A percentile compares a stretch with the other conserved stretches of the same genome.
phyloP scores from a whole-genome alignment of 2,329 filamentous ascomycete species.

The Colletotrichum limetticola region DNA sequence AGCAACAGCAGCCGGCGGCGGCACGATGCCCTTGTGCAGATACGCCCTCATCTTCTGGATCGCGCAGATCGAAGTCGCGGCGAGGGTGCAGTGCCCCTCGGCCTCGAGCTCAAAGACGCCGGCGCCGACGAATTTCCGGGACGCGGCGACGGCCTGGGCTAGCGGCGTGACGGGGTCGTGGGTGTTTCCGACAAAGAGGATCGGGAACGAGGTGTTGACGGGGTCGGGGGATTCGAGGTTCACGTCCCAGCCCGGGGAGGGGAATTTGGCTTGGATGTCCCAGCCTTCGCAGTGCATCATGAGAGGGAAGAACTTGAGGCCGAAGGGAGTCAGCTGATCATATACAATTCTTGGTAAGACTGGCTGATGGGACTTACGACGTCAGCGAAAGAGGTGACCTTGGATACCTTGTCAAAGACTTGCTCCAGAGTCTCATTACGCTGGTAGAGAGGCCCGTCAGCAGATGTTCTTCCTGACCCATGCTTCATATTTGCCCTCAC shows the following conservation, averaged over 20 bases:
- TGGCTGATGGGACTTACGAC: slow-evolving; percentile 41
- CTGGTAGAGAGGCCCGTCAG: slow-evolving; percentile 29
- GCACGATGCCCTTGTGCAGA: slow-evolving; percentile 47
- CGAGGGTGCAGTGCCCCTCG: slow-evolving; percentile 48
- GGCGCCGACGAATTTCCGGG: slow-evolving; percentile 47
- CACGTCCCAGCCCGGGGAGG: slow-evolving; percentile 41
- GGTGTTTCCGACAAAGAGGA: slow-evolving; percentile 67
- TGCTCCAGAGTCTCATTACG: slow-evolving; percentile 45
- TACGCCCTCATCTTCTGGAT: slow-evolving; percentile 47
- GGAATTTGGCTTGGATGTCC: slow-evolving; percentile 45
- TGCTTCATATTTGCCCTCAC: not conserved
- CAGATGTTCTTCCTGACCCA: too few relatives aligned
- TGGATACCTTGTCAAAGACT: slow-evolving; percentile 43
- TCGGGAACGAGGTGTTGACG: slow-evolving; percentile 58
- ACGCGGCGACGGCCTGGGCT: slow-evolving; percentile 53
- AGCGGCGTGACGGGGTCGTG: slow-evolving; percentile 70
- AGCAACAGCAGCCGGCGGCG: slow-evolving; percentile 37
- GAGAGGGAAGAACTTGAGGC: slow-evolving; percentile 42
- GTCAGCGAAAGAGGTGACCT: slow-evolving; percentile 48
- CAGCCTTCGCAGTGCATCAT: slow-evolving; percentile 49
- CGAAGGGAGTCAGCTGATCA: slow-evolving; percentile 20
- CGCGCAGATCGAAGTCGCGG: slow-evolving; percentile 49
- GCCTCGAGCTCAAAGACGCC: slow-evolving; percentile 50
- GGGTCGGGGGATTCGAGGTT: slow-evolving; percentile 39
- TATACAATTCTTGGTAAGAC: too few relatives aligned